Conservation (phyloP, 2,329 filamentous ascomycete species). For the Aspergillus oerlinghausenensis region DNA sequence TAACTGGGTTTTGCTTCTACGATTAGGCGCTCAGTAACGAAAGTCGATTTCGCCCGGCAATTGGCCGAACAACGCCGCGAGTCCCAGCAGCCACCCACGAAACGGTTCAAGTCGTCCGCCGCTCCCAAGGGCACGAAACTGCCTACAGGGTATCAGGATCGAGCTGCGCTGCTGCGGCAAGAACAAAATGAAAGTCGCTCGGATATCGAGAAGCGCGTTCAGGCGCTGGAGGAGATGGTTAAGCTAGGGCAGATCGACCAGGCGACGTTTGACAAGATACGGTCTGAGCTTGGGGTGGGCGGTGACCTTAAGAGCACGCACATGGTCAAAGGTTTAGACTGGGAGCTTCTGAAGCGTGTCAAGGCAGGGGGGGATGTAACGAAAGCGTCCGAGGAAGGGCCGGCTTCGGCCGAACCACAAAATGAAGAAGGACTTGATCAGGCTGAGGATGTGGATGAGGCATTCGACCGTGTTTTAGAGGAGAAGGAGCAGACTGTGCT, state of each 20-base stretch:
- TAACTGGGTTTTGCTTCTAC: not conserved
- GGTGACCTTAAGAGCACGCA: constrained; percentile 78
- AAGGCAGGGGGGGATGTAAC: constrained; percentile 53
- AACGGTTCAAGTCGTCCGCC: constrained; percentile 69
- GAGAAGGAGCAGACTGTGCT: constrained; percentile 31
- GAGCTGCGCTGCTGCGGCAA: constrained; percentile 61
- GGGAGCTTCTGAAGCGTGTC: constrained; percentile 57
- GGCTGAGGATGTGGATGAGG: constrained; percentile 58
- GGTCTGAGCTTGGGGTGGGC: constrained; percentile 69
- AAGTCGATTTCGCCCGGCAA: constrained; percentile 75
- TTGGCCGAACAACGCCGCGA: constrained; percentile 67
- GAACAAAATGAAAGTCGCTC: constrained; percentile 46
- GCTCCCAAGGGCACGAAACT: constrained; percentile 80
- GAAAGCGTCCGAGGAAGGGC: constrained; percentile 22
- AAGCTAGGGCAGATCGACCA: constrained; percentile 81
- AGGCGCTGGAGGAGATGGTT: constrained; percentile 73
- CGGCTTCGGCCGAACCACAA: constrained; percentile 14
- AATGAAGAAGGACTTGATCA: constrained; percentile 26
- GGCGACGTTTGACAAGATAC: constrained; percentile 69
- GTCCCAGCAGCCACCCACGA: constrained; percentile 51
- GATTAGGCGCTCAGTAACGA: constrained; percentile 60
- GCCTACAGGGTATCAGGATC: constrained; percentile 77
- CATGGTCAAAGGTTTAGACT: constrained; percentile 87
- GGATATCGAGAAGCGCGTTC: constrained; percentile 62
- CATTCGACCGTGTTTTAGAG: constrained; percentile 44